phyloP scores from a whole-genome alignment of 2,329 filamentous ascomycete species.

The Rutstroemia sp. region DNA sequence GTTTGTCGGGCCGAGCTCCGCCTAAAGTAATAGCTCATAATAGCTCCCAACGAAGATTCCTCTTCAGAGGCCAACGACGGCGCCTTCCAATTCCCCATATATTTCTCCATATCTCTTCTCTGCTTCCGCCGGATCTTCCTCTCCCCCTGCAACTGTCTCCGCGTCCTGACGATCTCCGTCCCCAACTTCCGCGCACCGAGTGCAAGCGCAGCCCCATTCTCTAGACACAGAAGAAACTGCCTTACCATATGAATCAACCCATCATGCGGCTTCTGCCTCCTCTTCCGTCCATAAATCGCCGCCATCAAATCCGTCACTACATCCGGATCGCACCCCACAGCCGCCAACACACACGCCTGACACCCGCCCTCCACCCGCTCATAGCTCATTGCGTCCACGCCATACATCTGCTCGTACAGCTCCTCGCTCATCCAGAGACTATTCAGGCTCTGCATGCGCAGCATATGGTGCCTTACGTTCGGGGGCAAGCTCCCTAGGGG shows the following conservation, averaged over 20 bases:
- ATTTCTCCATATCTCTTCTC: background rate
- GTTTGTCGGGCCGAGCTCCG: too few relatives aligned
- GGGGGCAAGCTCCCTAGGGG: background rate
- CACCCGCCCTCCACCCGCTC: slow-evolving; percentile 34
- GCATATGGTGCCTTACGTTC: slow-evolving; percentile 7
- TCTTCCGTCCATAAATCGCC: slow-evolving; percentile 32
- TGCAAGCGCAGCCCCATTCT: background rate
- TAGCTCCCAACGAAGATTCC: too few relatives aligned
- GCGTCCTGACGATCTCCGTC: slow-evolving; percentile 11
- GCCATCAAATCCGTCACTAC: slow-evolving; percentile 40
- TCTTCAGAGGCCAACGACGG: background rate
- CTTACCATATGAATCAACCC: slow-evolving; percentile 17
- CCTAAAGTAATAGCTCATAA: too few relatives aligned
- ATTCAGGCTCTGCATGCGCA: slow-evolving; percentile 20
- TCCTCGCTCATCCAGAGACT: slow-evolving; percentile 31
- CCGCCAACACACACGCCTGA: slow-evolving; percentile 46
- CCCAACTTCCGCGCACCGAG: slow-evolving; percentile 9
- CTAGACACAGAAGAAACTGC: slow-evolving; percentile 15
- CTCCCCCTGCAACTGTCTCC: slow-evolving; percentile 13
- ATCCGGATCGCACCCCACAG: slow-evolving; percentile 37
- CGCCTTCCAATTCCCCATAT: background rate
- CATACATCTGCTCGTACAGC: slow-evolving; percentile 25
- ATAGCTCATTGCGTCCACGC: slow-evolving; percentile 29
- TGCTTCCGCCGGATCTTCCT: background rate
- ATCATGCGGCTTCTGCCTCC: background rate